A percentile compares a stretch with the other conserved stretches of the same genome.
These are phyloP conservation scores for Psilocybe cubensis DNA, from an alignment of 768 basidiomycete genomes.

Conservation along the genomic window DNA sequence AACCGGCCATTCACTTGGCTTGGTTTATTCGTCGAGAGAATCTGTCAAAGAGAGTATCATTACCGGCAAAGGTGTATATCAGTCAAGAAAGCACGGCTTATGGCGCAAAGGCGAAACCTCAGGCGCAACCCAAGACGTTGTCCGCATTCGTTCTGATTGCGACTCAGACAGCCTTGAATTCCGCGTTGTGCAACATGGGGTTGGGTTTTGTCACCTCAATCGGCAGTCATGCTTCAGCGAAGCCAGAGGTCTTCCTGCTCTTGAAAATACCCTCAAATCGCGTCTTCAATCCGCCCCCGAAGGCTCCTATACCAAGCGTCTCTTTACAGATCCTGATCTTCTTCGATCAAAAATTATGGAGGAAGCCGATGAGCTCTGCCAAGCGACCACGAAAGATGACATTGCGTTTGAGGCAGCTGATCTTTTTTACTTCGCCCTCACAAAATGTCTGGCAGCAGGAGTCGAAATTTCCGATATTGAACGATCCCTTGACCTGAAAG, in stretches of 20 bases:
- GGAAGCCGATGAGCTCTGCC: conserved; percentile 96
- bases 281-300: conserved; percentile 79
- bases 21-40: conserved; percentile 92
- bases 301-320: conserved; percentile 88
- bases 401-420: conserved; percentile 96
- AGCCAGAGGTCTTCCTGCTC: conserved; percentile 72
- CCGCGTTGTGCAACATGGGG: conserved; percentile 85
- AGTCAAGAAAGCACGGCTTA: conserved; percentile 93
- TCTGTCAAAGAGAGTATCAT: conserved; percentile 87
- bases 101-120: conserved; percentile 98
- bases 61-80: conserved; percentile 92
- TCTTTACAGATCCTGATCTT: conserved; percentile 84
- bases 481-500: conserved; percentile 80
- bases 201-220: conserved; percentile 93
- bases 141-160: conserved; percentile 86
- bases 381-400: conserved; percentile 75
- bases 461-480: conserved; percentile 87
- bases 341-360: conserved; percentile 95
- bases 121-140: conserved; percentile 88
- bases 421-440: conserved; percentile 88
- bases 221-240: conserved; percentile 90
- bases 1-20: conserved; percentile 78
- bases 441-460: conserved; percentile 82
- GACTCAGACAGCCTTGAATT: conserved; percentile 93
- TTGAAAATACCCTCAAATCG: conserved; percentile 78